These are phyloP conservation scores for Rhexocercosporidium sp. DNA, from an alignment of 2,329 filamentous ascomycete genomes.

Conservation along the genomic window DNA sequence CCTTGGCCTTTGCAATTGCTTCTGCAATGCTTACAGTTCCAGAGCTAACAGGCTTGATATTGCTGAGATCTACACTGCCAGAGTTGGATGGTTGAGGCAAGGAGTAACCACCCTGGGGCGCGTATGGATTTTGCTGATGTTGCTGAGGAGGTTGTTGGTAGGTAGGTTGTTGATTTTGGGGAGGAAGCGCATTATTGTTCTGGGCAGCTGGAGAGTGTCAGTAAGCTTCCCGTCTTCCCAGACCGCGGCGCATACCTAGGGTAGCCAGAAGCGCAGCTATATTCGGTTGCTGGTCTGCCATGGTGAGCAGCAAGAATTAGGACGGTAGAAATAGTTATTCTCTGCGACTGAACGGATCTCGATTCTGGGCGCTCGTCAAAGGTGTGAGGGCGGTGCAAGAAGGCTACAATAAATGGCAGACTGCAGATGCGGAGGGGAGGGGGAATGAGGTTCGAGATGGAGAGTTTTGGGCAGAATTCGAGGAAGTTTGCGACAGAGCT, in stretches of 20 bases:
- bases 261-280: constrained; percentile 57
- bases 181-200: constrained; percentile 52
- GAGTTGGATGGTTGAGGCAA: constrained; percentile 66
- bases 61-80: constrained; percentile 79
- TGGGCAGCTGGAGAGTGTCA: constrained; percentile 50
- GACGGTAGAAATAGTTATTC: too few species aligned
- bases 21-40: constrained; percentile 85
- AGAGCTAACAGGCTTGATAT: constrained; percentile 78
- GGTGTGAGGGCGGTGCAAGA: not conserved
- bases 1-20: constrained; percentile 83
- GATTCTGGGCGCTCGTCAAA: not conserved
- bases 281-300: constrained; percentile 53
- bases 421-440: not conserved
- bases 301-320: constrained; percentile 30
- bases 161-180: constrained; percentile 45
- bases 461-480: too few species aligned
- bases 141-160: constrained; percentile 52
- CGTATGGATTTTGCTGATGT: constrained; percentile 47
- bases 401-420: not conserved
- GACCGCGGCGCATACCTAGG: constrained; percentile 45
- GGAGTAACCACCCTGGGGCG: constrained; percentile 44
- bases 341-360: not conserved
- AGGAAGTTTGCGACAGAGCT: too few species aligned
- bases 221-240: constrained; percentile 10
- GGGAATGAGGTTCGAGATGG: not conserved